A percentile compares a stretch with the other conserved stretches of the same genome.
Conservation (phyloP, 106 monocot genomes). For the Cymbidium sinense region DNA sequence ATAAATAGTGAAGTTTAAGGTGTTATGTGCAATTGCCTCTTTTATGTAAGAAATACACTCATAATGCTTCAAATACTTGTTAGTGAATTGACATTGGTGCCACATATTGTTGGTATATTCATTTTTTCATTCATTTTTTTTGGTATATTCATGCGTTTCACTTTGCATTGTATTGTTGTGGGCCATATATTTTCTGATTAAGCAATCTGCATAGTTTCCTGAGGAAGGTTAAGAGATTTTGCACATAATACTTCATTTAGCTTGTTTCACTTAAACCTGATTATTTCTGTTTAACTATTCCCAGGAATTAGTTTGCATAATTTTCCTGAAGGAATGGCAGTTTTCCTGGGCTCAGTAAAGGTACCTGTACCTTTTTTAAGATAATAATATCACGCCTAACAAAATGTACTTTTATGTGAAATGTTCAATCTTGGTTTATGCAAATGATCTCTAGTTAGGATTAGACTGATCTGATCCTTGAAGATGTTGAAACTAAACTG, state of each 20-base stretch:
- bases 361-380: constrained; percentile 19
- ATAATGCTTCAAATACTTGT: too few relatives aligned
- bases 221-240: background rate
- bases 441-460: background rate
- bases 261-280: constrained; percentile 9
- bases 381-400: too few relatives aligned
- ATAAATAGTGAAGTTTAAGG: too few relatives aligned
- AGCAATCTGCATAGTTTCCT: background rate
- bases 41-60: too few relatives aligned
- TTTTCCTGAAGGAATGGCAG: constrained; percentile 99
- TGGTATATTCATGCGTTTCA: background rate
- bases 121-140: background rate
- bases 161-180: background rate
- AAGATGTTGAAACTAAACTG: background rate
- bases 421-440: background rate
- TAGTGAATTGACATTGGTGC: too few relatives aligned
- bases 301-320: constrained; percentile 98
- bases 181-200: background rate
- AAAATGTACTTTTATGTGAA: background rate
- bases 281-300: constrained; percentile 18
- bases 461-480: background rate
- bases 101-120: too few relatives aligned
- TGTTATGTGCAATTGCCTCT: too few relatives aligned
- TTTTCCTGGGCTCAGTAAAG: constrained; percentile 98
- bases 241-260: background rate